Evolutionary conservation across 352 stramenopile genomes (phyloP).

Genomic region (Peronospora farinosa): DNA sequence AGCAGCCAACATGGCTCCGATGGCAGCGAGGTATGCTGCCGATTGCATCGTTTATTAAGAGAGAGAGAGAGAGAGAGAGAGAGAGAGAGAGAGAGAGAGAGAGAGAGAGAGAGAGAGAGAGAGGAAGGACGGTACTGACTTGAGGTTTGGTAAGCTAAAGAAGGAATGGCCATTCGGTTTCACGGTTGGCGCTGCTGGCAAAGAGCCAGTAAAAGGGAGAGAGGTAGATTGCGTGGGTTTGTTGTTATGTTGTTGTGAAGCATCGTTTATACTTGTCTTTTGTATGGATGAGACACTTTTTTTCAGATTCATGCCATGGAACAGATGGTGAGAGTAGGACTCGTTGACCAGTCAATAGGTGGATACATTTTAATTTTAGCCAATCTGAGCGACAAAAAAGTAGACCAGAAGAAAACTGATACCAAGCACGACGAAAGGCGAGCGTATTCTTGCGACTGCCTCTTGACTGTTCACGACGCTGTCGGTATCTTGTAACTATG

Average conservation of each 20-base stretch:
- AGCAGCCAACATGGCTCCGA: constrained; percentile 12
- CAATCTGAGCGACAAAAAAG: constrained; percentile 4
- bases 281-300: constrained; percentile 21
- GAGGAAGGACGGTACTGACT: not conserved
- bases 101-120: no score
- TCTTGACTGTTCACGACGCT: no score
- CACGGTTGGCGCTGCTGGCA: not conserved
- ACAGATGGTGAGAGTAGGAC: constrained; percentile 8
- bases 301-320: constrained; percentile 8
- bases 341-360: constrained; percentile 7
- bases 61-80: no score
- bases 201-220: constrained; percentile 22
- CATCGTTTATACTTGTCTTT: constrained; percentile 5
- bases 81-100: no score
- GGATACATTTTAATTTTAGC: constrained; percentile 1
- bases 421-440: not conserved
- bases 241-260: constrained; percentile 12
- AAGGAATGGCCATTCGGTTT: constrained; percentile 20
- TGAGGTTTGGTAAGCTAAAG: constrained; percentile 29
- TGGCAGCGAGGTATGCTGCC: constrained; percentile 20
- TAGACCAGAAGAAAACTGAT: constrained; percentile 11
- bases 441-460: not conserved
- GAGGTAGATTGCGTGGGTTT: not conserved
- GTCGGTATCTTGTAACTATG: no score
- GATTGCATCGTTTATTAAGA: constrained; percentile 22